These are phyloP conservation scores for Skeletonema marinoi DNA, from an alignment of 108 stramenopile species.

Conservation along the genomic window DNA sequence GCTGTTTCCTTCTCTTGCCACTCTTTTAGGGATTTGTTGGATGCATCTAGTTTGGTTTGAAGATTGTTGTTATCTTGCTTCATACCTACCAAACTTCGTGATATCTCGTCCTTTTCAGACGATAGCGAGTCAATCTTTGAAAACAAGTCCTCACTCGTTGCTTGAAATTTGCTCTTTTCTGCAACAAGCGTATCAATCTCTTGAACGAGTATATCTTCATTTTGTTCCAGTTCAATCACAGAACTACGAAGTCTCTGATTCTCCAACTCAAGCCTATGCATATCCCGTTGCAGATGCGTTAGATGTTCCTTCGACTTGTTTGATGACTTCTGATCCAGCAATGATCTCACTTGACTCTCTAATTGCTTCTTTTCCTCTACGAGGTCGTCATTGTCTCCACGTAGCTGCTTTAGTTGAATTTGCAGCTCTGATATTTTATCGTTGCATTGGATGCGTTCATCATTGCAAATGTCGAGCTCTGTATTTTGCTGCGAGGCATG, in stretches of 20 bases:
- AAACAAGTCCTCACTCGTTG: constrained; percentile 35
- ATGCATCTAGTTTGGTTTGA: background rate
- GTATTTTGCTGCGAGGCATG: background rate
- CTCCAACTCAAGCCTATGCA: constrained; percentile 42
- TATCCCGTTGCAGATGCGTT: constrained; percentile 15
- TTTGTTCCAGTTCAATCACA: constrained; percentile 38
- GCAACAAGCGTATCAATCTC: constrained; percentile 44
- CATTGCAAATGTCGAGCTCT: constrained; percentile 27
- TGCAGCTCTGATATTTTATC: constrained; percentile 27
- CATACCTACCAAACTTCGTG: background rate
- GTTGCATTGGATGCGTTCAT: constrained; percentile 10
- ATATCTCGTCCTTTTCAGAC: background rate
- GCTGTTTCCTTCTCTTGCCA: constrained; percentile 25
- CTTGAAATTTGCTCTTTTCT: constrained; percentile 33
- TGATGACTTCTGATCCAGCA: constrained; percentile 17
- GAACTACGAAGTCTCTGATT: constrained; percentile 39
- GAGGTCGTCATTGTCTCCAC: constrained; percentile 28
- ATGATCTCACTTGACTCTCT: constrained; percentile 20
- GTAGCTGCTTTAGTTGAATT: constrained; percentile 21
- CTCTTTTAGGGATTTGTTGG: constrained; percentile 3
- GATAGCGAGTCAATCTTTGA: constrained; percentile 5
- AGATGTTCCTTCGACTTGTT: constrained; percentile 27
- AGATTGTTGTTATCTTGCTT: constrained; percentile 22
- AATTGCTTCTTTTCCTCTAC: constrained; percentile 20
- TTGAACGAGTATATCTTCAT: constrained; percentile 35